Conservation (phyloP, 176 grass and related monocot genomes). For the Zizania latifolia region DNA sequence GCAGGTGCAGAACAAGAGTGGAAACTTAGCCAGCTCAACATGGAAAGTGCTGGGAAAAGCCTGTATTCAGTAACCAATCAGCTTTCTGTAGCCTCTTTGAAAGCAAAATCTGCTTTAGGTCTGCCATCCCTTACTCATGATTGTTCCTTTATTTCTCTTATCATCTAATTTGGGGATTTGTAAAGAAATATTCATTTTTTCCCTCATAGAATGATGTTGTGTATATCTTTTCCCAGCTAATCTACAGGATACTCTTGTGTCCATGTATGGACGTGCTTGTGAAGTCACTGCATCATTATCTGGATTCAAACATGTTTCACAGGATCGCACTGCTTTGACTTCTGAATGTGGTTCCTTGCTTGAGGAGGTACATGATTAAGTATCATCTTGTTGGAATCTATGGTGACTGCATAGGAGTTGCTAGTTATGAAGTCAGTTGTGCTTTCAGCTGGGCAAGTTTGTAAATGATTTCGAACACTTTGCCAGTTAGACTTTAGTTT, state of each 20-base stretch:
- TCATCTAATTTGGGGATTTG: constrained; percentile 2
- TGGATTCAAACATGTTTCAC: constrained; percentile 75
- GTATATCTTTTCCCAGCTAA: constrained; percentile 63
- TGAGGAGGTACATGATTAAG: constrained; percentile 71
- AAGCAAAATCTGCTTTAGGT: constrained; percentile 84
- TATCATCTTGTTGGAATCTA: constrained; percentile 15
- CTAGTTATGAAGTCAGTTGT: constrained; percentile 11
- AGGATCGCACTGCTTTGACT: constrained; percentile 83
- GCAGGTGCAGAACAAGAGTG: constrained; percentile 89
- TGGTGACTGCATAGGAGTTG: not conserved
- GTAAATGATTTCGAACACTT: constrained; percentile 5
- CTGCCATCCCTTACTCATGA: constrained; percentile 26
- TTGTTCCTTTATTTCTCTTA: constrained; percentile 16
- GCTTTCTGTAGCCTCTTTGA: constrained; percentile 59
- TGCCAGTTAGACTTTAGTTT: not conserved
- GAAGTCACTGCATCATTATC: constrained; percentile 64
- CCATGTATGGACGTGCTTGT: constrained; percentile 53
- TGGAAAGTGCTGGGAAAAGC: constrained; percentile 73
- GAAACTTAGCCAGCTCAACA: constrained; percentile 71
- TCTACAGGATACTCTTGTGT: constrained; percentile 65
- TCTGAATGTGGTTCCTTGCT: constrained; percentile 93
- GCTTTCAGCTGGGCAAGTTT: constrained; percentile 9
- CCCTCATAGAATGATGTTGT: constrained; percentile 20
- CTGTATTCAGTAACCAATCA: constrained; percentile 77
- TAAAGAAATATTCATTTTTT: constrained; percentile 1